These are phyloP conservation scores for Penicillium sp. DNA, from an alignment of 2,329 filamentous ascomycete species.

Conservation along the genomic window DNA sequence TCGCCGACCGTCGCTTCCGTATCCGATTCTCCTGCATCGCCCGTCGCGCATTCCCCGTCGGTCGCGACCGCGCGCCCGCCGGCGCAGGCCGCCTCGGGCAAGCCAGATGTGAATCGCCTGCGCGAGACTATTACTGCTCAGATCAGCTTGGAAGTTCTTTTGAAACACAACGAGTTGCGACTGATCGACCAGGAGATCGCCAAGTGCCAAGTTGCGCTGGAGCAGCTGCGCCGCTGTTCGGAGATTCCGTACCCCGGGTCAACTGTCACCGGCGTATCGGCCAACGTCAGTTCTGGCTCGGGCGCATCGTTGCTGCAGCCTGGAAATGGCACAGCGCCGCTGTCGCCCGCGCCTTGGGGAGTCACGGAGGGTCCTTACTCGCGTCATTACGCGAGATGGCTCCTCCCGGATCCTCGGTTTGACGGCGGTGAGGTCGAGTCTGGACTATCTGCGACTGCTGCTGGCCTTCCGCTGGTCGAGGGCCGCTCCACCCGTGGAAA, in stretches of 20 bases:
- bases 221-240: slow-evolving; percentile 88
- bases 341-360: slow-evolving; percentile 81
- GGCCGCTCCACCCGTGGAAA: slow-evolving; percentile 76
- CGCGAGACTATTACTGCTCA: slow-evolving; percentile 75
- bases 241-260: slow-evolving; percentile 82
- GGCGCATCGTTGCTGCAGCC: slow-evolving; percentile 63
- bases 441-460: slow-evolving; percentile 16
- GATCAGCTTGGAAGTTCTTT: slow-evolving; percentile 81
- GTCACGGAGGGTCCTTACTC: slow-evolving; percentile 89
- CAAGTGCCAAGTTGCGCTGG: slow-evolving; percentile 88
- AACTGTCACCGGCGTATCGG: slow-evolving; percentile 53
- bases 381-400: slow-evolving; percentile 91
- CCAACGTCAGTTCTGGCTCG: slow-evolving; percentile 67
- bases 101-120: slow-evolving; percentile 45
- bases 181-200: slow-evolving; percentile 93
- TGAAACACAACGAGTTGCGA: slow-evolving; percentile 91
- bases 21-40: slow-evolving; percentile 10
- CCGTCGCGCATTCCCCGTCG: slow-evolving; percentile 8
- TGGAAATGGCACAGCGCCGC: slow-evolving; percentile 61
- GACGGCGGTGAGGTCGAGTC: slow-evolving; percentile 55
- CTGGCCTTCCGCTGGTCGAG: slow-evolving; percentile 52
- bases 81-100: slow-evolving; percentile 18
- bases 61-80: slow-evolving; percentile 13
- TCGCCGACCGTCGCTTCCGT: slow-evolving; percentile 8
- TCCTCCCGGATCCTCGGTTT: slow-evolving; percentile 81